Conservation (phyloP, 2,329 filamentous ascomycete species). For the Polytolypa hystricis region DNA sequence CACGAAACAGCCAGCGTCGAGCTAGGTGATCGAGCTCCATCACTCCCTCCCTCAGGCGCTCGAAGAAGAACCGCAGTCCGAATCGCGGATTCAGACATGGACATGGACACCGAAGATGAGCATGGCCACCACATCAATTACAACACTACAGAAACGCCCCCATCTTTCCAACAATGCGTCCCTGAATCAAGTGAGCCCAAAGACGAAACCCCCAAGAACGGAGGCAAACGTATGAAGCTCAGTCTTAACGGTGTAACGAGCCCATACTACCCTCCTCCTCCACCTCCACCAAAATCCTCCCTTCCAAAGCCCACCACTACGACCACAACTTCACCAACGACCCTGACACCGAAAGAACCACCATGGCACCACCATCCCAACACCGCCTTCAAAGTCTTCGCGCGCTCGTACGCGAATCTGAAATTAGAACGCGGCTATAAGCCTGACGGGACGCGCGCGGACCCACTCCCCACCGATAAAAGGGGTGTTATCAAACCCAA, state of each 20-base stretch:
- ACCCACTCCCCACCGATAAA: conserved; percentile 20
- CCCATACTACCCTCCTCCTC: too few relatives aligned
- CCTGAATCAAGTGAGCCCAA: too few relatives aligned
- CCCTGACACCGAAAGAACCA: not conserved
- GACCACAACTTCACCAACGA: not conserved
- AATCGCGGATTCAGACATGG: conserved; percentile 2
- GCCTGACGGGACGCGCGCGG: conserved; percentile 9
- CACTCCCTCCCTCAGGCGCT: conserved; percentile 1
- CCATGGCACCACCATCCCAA: conserved; percentile 24
- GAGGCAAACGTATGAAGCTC: too few relatives aligned
- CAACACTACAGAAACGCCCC: too few relatives aligned
- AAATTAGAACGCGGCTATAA: conserved; percentile 19
- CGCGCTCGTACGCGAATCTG: conserved; percentile 23
- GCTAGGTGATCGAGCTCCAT: conserved; percentile 21
- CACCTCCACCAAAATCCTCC: too few relatives aligned
- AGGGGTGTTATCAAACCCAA: conserved; percentile 22
- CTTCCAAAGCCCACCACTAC: too few relatives aligned
- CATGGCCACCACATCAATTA: too few relatives aligned
- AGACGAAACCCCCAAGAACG: too few relatives aligned
- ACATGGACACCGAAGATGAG: not conserved
- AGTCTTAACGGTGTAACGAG: too few relatives aligned
- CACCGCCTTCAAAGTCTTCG: conserved; percentile 31
- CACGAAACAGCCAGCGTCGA: conserved; percentile 29
- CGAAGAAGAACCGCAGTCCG: not conserved
- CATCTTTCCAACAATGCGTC: too few relatives aligned